Evolutionary conservation across 768 basidiomycete species (phyloP), one percentile per base, ranked within the genome.

Genomic region (Suillus bovinus): DNA sequence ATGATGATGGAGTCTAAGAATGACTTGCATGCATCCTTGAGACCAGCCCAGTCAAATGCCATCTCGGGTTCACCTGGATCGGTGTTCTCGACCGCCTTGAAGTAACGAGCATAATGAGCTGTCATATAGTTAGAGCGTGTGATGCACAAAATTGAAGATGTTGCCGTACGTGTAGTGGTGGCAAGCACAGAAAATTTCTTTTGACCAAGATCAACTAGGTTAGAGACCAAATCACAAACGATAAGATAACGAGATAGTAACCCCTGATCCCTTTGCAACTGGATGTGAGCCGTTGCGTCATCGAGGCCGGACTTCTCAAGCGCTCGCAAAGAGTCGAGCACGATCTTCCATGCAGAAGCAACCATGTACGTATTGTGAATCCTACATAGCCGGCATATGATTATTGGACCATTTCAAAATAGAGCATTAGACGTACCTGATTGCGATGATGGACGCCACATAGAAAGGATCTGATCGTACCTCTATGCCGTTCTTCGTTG

Each of bases 1-100:
- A 94, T 84, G 64, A 94, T 83, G 62, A 93, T 89, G 0, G 90
- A 91, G 72, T 93, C 92, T 55, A 93, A 74, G 76, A 92, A 93
- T 4, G 93, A 94, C 67, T 82, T 81, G 67, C 89, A 85, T 24
- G 87, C 87, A 34, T 80, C 79, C 66, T 85, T 84, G 63, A 91
- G 73, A 57, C 81, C 81, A 8, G 64, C 76, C 84, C 84, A 87
- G 67, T 90, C 87, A 71, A 94, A 93, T 13, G 82, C 76, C 49
- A 86, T 79, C 64, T 85, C 85, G 14, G 79, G 73, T 38, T 85
- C 82, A 17, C 79, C 79, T 0, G 75, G 73, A 38, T 81, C 78
- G 1, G 61, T 54, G 64, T 70, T 63, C 73, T 79, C 65, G 66
- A 70, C 68, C 66, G 65, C 73, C 73, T 86, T 90, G 80, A 91